Evolutionary conservation across 495 filamentous ascomycete genomes (phyloP).

Genomic region (Penicillium diatomitis): DNA sequence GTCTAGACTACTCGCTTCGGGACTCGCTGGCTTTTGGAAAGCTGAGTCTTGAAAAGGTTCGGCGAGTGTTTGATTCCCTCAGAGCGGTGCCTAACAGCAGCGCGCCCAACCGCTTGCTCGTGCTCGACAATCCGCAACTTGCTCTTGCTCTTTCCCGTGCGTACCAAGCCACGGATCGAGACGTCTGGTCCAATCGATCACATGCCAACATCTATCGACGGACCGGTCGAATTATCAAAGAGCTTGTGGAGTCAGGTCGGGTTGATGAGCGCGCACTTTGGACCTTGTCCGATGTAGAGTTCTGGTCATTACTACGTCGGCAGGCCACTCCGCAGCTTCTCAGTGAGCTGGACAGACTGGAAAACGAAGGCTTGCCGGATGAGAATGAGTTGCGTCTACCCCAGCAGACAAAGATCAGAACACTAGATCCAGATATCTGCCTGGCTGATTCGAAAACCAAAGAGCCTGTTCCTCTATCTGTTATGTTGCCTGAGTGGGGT

Average conservation of each 20-base stretch:
- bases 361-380: conserved; percentile 21
- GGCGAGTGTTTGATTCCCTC: conserved; percentile 15
- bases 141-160: conserved; percentile 23
- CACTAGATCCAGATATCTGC: conserved; percentile 30
- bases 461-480: conserved; percentile 20
- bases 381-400: conserved; percentile 20
- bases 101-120: conserved; percentile 22
- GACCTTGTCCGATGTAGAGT: conserved; percentile 27
- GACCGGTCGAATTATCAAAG: conserved; percentile 26
- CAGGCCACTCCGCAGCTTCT: conserved; percentile 16
- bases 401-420: conserved; percentile 24
- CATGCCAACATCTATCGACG: conserved; percentile 24
- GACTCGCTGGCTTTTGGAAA: conserved; percentile 28
- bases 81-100: conserved; percentile 20
- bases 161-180: conserved; percentile 25
- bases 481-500: conserved; percentile 20
- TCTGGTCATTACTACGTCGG: conserved; percentile 25
- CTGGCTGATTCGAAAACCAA: neutral
- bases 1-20: conserved; percentile 35
- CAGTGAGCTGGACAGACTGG: conserved; percentile 20
- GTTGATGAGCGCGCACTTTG: conserved; percentile 25
- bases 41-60: conserved; percentile 18
- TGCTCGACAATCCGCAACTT: conserved; percentile 20
- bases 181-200: conserved; percentile 29
- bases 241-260: conserved; percentile 11